Conservation (phyloP, 345 rosid species). For the Salix exigua region DNA sequence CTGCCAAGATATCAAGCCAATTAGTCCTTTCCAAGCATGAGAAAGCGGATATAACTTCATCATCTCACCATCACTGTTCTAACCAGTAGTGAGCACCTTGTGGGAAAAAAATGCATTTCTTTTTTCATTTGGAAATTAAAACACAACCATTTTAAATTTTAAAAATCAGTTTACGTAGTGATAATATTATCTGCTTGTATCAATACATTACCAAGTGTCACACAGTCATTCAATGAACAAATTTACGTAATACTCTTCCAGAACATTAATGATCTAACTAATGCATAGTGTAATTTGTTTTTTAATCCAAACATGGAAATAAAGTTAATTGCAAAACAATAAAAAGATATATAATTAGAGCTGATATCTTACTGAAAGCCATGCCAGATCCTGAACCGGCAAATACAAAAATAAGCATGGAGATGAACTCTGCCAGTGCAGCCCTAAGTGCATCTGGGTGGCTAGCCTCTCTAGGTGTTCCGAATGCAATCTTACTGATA, state of each 20-base stretch:
- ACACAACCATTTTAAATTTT: not conserved
- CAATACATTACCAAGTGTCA: not conserved
- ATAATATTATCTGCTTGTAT: not conserved
- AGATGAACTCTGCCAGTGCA: conserved; percentile 69
- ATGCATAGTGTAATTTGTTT: not conserved
- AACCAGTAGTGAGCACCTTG: not conserved
- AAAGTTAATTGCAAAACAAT: not conserved
- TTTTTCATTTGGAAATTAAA: too few species aligned
- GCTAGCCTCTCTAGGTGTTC: conserved; percentile 57
- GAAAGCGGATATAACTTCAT: not conserved
- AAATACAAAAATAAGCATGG: conserved; percentile 72
- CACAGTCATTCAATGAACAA: not conserved
- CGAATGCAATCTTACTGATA: conserved; percentile 54
- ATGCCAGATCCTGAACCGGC: conserved; percentile 91
- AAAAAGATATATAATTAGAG: not conserved
- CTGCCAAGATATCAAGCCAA: conserved; percentile 12
- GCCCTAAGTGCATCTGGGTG: conserved; percentile 63
- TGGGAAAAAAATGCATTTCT: not conserved
- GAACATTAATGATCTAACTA: not conserved
- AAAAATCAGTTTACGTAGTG: too few species aligned
- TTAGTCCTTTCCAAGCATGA: not conserved
- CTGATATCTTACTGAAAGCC: conserved; percentile 55
- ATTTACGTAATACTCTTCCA: not conserved
- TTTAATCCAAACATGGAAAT: not conserved
- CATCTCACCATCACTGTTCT: too few species aligned